Percentiles rank a stretch among this genome's conserved stretches.
phyloP scores from a whole-genome alignment of 257 asterid species.

The Jasminum sambac region DNA sequence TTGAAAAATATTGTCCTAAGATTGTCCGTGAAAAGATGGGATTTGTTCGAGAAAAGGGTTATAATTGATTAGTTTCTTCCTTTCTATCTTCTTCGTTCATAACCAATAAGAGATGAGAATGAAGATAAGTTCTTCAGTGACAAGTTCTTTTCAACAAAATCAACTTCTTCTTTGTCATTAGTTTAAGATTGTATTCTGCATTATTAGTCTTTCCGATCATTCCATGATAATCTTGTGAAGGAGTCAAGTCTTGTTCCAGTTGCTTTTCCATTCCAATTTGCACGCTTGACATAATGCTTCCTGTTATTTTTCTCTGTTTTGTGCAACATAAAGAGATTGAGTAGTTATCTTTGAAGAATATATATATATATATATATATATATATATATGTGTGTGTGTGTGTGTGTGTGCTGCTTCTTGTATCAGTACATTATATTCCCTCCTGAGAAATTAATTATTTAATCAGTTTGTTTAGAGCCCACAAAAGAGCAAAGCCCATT shows the following conservation, averaged over 20 bases:
- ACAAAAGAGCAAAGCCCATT: conserved; percentile 43
- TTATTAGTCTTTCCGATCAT: neutral
- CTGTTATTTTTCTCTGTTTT: neutral
- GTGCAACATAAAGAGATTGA: neutral
- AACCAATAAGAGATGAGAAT: too few species aligned
- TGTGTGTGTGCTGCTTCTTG: too few species aligned
- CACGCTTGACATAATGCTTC: neutral
- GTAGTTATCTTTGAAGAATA: neutral
- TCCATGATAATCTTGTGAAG: neutral
- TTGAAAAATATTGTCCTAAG: neutral
- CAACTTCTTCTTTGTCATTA: neutral
- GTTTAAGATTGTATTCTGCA: neutral
- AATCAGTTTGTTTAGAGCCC: conserved; percentile 37
- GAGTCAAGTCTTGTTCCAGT: neutral
- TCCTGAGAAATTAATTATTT: neutral
- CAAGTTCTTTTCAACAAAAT: neutral
- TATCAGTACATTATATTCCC: neutral
- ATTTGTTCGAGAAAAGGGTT: too few species aligned
- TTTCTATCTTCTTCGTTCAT: neutral
- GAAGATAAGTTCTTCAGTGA: neutral
- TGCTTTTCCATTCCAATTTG: neutral
- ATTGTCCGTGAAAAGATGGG: too few species aligned
- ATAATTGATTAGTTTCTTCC: neutral
- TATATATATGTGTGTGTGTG: too few species aligned
- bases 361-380: too few species aligned